phyloP scores from a whole-genome alignment of 2,329 filamentous ascomycete species.

The Venturia aucupariae region DNA sequence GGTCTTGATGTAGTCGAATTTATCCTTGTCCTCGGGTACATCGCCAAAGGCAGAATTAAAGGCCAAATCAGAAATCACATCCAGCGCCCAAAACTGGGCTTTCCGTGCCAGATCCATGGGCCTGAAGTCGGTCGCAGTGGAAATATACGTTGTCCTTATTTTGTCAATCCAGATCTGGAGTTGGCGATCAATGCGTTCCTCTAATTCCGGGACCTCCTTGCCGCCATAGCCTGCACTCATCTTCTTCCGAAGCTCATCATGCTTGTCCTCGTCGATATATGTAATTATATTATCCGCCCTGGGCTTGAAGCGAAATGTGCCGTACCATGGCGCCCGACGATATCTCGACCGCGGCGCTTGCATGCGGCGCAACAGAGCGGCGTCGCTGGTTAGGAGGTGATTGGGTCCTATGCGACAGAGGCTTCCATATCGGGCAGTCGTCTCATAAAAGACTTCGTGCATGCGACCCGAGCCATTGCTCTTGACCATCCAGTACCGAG shows the following conservation, averaged over 20 bases:
- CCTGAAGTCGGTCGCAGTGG: constrained; percentile 22
- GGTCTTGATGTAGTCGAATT: constrained; percentile 33
- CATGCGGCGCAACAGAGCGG: constrained; percentile 13
- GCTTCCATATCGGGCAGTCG: constrained; percentile 31
- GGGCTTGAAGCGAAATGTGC: constrained; percentile 14
- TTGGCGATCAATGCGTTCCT: constrained; percentile 29
- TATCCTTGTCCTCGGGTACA: constrained; percentile 39
- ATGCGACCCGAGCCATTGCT: constrained; percentile 29
- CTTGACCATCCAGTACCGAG: constrained; percentile 29
- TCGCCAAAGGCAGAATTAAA: constrained; percentile 41
- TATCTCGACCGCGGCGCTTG: constrained; percentile 11
- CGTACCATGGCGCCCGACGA: constrained; percentile 7
- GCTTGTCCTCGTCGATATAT: constrained; percentile 6
- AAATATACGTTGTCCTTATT: constrained; percentile 26
- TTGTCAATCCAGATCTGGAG: constrained; percentile 26
- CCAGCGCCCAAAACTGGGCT: constrained; percentile 33
- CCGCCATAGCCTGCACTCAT: constrained; percentile 25
- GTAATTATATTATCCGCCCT: constrained; percentile 14
- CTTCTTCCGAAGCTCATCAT: constrained; percentile 12
- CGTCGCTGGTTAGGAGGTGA: constrained; percentile 12
- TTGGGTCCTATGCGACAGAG: constrained; percentile 20
- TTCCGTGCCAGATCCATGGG: constrained; percentile 29
- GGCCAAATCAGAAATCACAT: constrained; percentile 33
- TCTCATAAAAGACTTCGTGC: constrained; percentile 28
- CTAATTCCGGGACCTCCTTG: constrained; percentile 30